Percentiles rank a stretch among this genome's conserved stretches.
Conservation (phyloP, 495 filamentous ascomycete species). For the Podospora australis region DNA sequence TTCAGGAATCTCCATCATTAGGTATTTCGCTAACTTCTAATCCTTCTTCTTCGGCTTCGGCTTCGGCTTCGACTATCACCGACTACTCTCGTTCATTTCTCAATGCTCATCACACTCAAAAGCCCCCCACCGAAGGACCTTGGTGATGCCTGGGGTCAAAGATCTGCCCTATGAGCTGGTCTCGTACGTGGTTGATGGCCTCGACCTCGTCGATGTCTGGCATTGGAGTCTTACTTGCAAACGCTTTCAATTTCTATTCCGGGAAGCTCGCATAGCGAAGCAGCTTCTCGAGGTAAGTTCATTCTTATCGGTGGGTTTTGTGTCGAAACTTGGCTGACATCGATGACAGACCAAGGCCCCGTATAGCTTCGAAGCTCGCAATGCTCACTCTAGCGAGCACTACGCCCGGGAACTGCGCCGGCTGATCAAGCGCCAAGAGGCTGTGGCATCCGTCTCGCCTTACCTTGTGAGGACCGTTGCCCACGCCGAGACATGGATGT, state of each 20-base stretch:
- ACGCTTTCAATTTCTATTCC: constrained; percentile 45
- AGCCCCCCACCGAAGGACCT: too few relatives aligned
- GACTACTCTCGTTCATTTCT: background rate
- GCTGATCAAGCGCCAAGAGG: constrained; percentile 54
- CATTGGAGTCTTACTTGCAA: constrained; percentile 46
- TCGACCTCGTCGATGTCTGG: constrained; percentile 47
- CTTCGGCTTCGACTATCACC: background rate
- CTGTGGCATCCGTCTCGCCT: constrained; percentile 56
- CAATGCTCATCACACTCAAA: too few relatives aligned
- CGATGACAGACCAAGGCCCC: constrained; percentile 47
- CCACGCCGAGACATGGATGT: constrained; percentile 55
- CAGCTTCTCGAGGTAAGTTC: constrained; percentile 49
- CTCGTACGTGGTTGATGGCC: constrained; percentile 49
- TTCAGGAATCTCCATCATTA: background rate
- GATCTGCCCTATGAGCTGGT: constrained; percentile 63
- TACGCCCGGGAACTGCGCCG: constrained; percentile 54
- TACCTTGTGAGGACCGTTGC: constrained; percentile 56
- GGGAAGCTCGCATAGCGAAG: constrained; percentile 57
- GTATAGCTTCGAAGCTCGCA: constrained; percentile 51
- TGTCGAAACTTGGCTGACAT: constrained; percentile 11
- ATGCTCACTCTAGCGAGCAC: constrained; percentile 40
- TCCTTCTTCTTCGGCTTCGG: too few relatives aligned
- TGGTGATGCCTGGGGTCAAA: constrained; percentile 21
- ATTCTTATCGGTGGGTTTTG: background rate
- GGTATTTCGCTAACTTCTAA: too few relatives aligned